Percentiles rank a stretch among this genome's conserved stretches.
phyloP scores from a whole-genome alignment of 257 asterid genomes.

The Verbascum thapsus region DNA sequence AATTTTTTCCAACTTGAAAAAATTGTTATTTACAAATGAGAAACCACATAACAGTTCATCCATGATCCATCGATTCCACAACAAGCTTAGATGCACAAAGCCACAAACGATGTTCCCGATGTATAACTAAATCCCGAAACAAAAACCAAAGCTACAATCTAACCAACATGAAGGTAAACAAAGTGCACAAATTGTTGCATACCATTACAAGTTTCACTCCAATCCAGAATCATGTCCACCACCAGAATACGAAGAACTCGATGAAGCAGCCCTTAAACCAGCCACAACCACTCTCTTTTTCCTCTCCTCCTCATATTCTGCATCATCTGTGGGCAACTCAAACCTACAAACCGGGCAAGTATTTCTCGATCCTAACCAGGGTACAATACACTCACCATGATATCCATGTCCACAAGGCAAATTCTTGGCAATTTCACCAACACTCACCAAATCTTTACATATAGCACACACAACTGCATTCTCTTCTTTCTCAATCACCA shows the following conservation, averaged over 20 bases:
- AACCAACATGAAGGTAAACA: conserved; percentile 30
- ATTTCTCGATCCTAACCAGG: conserved; percentile 87
- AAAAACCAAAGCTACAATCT: conserved; percentile 35
- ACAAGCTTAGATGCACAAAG: conserved; percentile 25
- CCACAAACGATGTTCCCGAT: conserved; percentile 37
- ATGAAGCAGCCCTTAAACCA: conserved; percentile 40
- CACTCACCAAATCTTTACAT: conserved; percentile 68
- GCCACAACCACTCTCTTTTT: conserved; percentile 56
- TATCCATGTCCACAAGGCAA: conserved; percentile 94
- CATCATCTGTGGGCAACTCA: conserved; percentile 94
- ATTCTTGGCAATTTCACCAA: conserved; percentile 66
- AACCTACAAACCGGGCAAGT: conserved; percentile 93
- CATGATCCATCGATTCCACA: conserved; percentile 25
- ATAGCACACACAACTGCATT: conserved; percentile 63
- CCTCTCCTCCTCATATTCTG: conserved; percentile 82
- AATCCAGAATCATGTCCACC: conserved; percentile 30
- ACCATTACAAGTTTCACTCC: conserved; percentile 37
- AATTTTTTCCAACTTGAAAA: conserved; percentile 24
- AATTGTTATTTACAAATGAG: conserved; percentile 46
- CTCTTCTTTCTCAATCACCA: conserved; percentile 50
- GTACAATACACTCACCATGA: conserved; percentile 79
- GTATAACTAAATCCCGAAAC: conserved; percentile 17
- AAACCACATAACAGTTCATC: conserved; percentile 33
- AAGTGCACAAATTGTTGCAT: conserved; percentile 28
- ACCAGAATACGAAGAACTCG: conserved; percentile 35